A percentile compares a stretch with the other conserved stretches of the same genome.
phyloP scores from a whole-genome alignment of 106 monocot species.

The Apostasia shenzhenica region DNA sequence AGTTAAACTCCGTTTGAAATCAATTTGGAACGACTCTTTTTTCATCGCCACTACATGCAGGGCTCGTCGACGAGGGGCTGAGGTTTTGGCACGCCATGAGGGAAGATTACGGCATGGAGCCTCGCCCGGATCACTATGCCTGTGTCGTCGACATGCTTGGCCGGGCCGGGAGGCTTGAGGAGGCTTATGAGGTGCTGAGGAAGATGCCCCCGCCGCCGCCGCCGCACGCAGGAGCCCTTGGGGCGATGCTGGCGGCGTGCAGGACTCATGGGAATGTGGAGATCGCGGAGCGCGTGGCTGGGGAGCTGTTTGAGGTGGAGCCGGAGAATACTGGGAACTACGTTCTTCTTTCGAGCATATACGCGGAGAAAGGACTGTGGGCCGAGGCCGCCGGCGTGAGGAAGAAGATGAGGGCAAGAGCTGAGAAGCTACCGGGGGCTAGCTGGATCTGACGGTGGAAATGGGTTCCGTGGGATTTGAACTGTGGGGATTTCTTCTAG shows the following conservation, averaged over 20 bases:
- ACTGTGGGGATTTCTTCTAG: background rate
- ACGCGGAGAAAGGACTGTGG: conserved; percentile 45
- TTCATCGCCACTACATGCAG: conserved; percentile 11
- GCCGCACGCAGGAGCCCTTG: conserved; percentile 38
- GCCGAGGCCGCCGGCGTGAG: conserved; percentile 42
- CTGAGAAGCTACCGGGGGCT: conserved; percentile 33
- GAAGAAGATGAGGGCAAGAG: conserved; percentile 22
- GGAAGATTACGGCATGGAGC: conserved; percentile 27
- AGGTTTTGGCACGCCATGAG: conserved; percentile 38
- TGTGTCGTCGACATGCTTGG: conserved; percentile 49
- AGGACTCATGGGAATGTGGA: conserved; percentile 41
- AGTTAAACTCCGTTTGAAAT: too few species aligned
- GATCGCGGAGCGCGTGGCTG: conserved; percentile 40
- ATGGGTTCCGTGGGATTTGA: background rate
- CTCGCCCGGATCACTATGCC: conserved; percentile 38
- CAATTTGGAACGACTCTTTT: too few species aligned
- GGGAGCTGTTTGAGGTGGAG: conserved; percentile 42
- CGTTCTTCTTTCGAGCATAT: conserved; percentile 50
- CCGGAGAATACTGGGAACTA: conserved; percentile 53
- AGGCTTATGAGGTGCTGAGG: conserved; percentile 34
- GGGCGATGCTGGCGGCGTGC: conserved; percentile 54
- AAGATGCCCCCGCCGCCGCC: conserved; percentile 27
- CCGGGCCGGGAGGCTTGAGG: conserved; percentile 49
- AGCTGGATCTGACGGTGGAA: conserved; percentile 23
- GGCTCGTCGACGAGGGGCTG: conserved; percentile 38